Percentiles rank a stretch among this genome's conserved stretches.
Conservation (phyloP, 352 stramenopile species). For the Nothophytophthora sp. region DNA sequence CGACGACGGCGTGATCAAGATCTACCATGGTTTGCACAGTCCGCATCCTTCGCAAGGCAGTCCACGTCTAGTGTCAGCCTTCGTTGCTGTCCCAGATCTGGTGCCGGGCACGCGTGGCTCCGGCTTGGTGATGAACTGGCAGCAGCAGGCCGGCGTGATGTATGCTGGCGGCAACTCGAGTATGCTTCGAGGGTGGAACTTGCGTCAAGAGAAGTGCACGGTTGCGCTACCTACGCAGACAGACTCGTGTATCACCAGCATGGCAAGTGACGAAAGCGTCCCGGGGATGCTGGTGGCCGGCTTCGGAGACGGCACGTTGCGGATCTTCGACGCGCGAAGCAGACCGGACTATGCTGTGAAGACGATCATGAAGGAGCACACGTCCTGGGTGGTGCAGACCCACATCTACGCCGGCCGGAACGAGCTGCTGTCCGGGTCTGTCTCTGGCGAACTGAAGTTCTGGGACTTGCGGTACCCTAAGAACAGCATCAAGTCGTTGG, state of each 20-base stretch:
- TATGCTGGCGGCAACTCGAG: conserved; percentile 94
- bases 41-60: conserved; percentile 38
- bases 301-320: conserved; percentile 93
- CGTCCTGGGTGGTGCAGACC: conserved; percentile 95
- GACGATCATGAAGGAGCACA: conserved; percentile 90
- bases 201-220: conserved; percentile 90
- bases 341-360: conserved; percentile 69
- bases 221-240: conserved; percentile 84
- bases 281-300: conserved; percentile 90
- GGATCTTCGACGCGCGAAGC: conserved; percentile 94
- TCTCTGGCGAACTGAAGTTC: conserved; percentile 96
- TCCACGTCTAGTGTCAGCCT: conserved; percentile 90
- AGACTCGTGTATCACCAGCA: conserved; percentile 90
- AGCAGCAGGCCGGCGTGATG: conserved; percentile 90
- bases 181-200: conserved; percentile 94
- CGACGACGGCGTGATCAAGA: conserved; percentile 96
- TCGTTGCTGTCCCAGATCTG: conserved; percentile 93
- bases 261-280: conserved; percentile 78
- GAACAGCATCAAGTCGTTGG: conserved; percentile 83
- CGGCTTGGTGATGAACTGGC: conserved; percentile 96
- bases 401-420: conserved; percentile 76
- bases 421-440: conserved; percentile 94
- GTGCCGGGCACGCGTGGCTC: conserved; percentile 88
- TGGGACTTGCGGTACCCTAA: conserved; percentile 95
- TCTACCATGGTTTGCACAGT: conserved; percentile 91